phyloP scores from a whole-genome alignment of 352 stramenopile species.

The Pythium dissotocum region DNA sequence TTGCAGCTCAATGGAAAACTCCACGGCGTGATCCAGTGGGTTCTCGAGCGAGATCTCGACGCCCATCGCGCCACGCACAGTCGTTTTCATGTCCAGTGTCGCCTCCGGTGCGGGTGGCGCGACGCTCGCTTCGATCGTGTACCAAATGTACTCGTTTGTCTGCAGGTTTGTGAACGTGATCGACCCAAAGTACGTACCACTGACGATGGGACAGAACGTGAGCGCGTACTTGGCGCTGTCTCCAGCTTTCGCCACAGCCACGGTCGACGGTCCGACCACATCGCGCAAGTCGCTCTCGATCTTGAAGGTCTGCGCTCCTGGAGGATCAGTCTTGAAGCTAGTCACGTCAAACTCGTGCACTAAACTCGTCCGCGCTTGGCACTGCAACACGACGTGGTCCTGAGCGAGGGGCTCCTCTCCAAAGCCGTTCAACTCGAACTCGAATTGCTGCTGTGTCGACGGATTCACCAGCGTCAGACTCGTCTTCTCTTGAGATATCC shows the following conservation, averaged over 20 bases:
- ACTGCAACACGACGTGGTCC: constrained; percentile 84
- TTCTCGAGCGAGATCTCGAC: constrained; percentile 92
- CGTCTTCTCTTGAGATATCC: constrained; percentile 72
- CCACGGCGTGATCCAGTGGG: constrained; percentile 79
- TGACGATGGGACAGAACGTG: constrained; percentile 87
- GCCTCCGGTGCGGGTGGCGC: constrained; percentile 69
- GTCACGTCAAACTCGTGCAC: constrained; percentile 76
- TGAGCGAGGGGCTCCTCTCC: constrained; percentile 91
- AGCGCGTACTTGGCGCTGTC: constrained; percentile 69
- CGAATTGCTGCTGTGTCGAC: constrained; percentile 82
- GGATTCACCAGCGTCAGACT: constrained; percentile 82
- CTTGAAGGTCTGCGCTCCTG: constrained; percentile 57
- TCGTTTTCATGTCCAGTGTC: constrained; percentile 82
- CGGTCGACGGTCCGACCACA: constrained; percentile 62
- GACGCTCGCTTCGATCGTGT: constrained; percentile 91
- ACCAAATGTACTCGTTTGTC: constrained; percentile 90
- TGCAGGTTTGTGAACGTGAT: constrained; percentile 90
- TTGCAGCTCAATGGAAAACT: constrained; percentile 85
- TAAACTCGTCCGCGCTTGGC: constrained; percentile 85
- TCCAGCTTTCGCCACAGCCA: constrained; percentile 41
- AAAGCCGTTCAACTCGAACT: constrained; percentile 86
- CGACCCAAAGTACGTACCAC: constrained; percentile 91
- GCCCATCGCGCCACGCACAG: constrained; percentile 80
- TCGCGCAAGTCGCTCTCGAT: constrained; percentile 93
- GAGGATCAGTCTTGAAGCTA: constrained; percentile 48